A percentile compares a stretch with the other conserved stretches of the same genome.
Evolutionary conservation across 257 asterid species (phyloP).

Genomic region (Salvia splendens): DNA sequence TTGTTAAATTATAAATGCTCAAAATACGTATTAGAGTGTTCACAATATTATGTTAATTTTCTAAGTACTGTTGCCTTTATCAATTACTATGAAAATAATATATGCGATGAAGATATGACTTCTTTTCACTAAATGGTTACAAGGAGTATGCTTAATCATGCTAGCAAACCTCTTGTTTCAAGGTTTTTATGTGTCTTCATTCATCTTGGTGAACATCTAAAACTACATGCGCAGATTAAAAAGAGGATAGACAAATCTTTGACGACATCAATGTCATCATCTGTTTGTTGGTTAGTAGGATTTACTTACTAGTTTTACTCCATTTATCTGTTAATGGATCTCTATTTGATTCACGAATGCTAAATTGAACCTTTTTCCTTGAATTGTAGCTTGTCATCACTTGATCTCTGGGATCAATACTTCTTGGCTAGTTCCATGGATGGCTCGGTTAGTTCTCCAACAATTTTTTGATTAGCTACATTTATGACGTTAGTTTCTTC

Average conservation of each 20-base stretch:
- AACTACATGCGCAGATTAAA: constrained; percentile 52
- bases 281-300: constrained; percentile 74
- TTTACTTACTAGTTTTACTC: constrained; percentile 18
- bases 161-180: neutral
- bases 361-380: constrained; percentile 44
- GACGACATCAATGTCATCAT: constrained; percentile 66
- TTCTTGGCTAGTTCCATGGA: constrained; percentile 97
- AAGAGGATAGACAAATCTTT: constrained; percentile 32
- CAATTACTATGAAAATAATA: neutral
- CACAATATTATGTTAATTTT: neutral
- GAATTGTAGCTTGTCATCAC: constrained; percentile 65
- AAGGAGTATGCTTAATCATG: neutral
- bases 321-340: constrained; percentile 18
- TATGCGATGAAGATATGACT: neutral
- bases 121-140: constrained; percentile 5
- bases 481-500: constrained; percentile 2
- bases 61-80: neutral
- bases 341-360: constrained; percentile 28
- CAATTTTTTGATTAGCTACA: constrained; percentile 7
- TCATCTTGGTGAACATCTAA: neutral
- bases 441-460: constrained; percentile 77
- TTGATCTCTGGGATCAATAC: constrained; percentile 66
- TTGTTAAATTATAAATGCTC: neutral
- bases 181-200: neutral
- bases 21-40: neutral